Evolutionary conservation across 768 basidiomycete species (phyloP), one percentile per base, ranked within the genome.

Genomic region (Amanita rimosa): DNA sequence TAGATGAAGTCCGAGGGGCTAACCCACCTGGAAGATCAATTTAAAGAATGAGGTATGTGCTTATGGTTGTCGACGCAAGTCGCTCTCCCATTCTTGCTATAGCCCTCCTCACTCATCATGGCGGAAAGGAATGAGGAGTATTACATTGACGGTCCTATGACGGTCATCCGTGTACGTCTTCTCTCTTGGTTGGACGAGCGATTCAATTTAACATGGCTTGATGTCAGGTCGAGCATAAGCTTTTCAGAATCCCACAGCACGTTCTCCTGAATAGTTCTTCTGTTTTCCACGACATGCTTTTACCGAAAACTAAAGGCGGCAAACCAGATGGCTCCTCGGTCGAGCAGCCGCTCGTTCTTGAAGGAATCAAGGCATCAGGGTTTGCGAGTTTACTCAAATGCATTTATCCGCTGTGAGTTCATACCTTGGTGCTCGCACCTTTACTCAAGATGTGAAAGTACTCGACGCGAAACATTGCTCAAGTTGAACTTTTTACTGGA

Each of bases 331-430:
- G 42, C 13, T 50, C 37, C 16, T 50, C 49, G 24, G 49, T 44
- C 31, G 42, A 34, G 35, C 31, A 17, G 6, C 42, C 49, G 4
- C 5, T 50, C 7, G 14, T 43, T 17, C 44, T 50, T 4, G 42
- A 44, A 6, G 43, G 49, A 9, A 37, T 50, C 24, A 22, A 44
- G 17, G 26, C 21, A 11, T n/a, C 11, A 21, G 49, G 44, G 9
- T 50, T 50, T 37, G 34, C 51, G 11, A 38, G 40, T 6, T 53
- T 60, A 10, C 44, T 60, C 7, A 42, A 44, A 29, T 45, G 56
- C 13, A 36, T 64, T 22, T 61, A 54, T 45, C 65, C 63, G 19
- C 16, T 21, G 44, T 46, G 8, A 36, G 43, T 9, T 27, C n/a
- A 5, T 33, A 13, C 1, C 8, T 31, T 11, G 29, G 3, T 31